Evolutionary conservation across 345 rosid genomes (phyloP), one percentile per base, ranked within the genome.

Genomic region (Lepidium africanum): DNA sequence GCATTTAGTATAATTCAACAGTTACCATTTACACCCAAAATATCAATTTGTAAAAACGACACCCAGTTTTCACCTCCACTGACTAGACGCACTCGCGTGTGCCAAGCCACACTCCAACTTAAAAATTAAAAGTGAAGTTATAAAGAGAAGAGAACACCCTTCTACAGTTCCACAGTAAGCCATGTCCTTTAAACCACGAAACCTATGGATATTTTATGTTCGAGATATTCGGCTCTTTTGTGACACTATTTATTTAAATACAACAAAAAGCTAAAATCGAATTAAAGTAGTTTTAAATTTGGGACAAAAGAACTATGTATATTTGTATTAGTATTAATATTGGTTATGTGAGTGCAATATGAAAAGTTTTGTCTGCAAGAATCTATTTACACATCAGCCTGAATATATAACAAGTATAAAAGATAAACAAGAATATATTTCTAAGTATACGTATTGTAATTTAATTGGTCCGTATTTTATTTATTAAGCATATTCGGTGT

Each of bases 361-460:
- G 10, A 36, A 62, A 27, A 14, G 19, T 35, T 10, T 51, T 41
- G 0, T 10, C 30, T 49, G 59, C 9, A 38, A 57, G 72, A 65
- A 73, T 74, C 46, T 67, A 60, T 53, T 54, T 74, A 67, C 73
- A 74, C 73, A 54, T 74, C 78, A 74, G 63, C 73, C 60, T 38
- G 69, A 61, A 68, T 53, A 30, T 60, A 67, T 48, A 41, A 59
- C 23, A 59, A 36, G 63, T 16, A 35, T n/a, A 67, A 74, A 74
- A 38, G 74, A 74, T 74, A 74, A 74, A 63, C 57, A 74, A 61
- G 74, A 74, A 68, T 68, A 67, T 53, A 61, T 67, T 67, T 74
- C 39, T 10, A 53, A 42, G 52, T 45, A 55, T 67, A 74, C 69
- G 74, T 74, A 46, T 53, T 53, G 37, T 53, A 74, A 19, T 68